Conservation (phyloP, 1,284 basidiomycete species). For the Melampsora larici-populina region DNA sequence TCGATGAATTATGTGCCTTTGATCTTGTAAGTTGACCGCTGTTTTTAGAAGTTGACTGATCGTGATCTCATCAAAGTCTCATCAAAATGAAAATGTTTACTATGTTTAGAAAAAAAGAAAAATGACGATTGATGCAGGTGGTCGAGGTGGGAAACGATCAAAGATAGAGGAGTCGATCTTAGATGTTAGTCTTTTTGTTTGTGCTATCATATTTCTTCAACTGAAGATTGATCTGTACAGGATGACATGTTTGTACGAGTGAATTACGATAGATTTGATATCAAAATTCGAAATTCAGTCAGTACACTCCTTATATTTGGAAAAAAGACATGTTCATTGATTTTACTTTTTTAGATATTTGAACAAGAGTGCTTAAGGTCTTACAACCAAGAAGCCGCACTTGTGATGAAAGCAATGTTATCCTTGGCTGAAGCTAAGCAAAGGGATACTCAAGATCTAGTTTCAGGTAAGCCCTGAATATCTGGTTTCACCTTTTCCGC, state of each 20-base stretch:
- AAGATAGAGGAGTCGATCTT: conserved; percentile 15
- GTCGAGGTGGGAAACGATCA: conserved; percentile 6
- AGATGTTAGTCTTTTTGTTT: conserved; percentile 9
- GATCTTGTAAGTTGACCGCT: conserved; percentile 10
- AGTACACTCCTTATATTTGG: not conserved
- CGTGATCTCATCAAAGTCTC: not conserved
- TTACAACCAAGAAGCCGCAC: conserved; percentile 23
- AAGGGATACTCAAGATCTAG: conserved; percentile 12
- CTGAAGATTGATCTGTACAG: not conserved
- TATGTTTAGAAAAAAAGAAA: conserved; percentile 20
- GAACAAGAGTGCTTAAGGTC: conserved; percentile 32
- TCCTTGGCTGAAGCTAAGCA: conserved; percentile 33
- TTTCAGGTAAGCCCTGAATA: conserved; percentile 13
- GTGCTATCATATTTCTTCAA: not conserved
- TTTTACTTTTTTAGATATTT: conserved; percentile 12
- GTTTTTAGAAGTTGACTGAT: not conserved
- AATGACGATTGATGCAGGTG: not conserved
- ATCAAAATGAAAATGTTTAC: not conserved
- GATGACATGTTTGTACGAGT: conserved; percentile 34
- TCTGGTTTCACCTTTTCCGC: not conserved
- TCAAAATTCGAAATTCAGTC: conserved; percentile 38
- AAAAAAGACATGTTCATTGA: not conserved
- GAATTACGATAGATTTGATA: conserved; percentile 33
- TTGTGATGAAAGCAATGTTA: conserved; percentile 35
- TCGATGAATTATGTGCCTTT: conserved; percentile 22